Evolutionary conservation across 441 rosid species (phyloP).

Genomic region (Raphanus hybrid): DNA sequence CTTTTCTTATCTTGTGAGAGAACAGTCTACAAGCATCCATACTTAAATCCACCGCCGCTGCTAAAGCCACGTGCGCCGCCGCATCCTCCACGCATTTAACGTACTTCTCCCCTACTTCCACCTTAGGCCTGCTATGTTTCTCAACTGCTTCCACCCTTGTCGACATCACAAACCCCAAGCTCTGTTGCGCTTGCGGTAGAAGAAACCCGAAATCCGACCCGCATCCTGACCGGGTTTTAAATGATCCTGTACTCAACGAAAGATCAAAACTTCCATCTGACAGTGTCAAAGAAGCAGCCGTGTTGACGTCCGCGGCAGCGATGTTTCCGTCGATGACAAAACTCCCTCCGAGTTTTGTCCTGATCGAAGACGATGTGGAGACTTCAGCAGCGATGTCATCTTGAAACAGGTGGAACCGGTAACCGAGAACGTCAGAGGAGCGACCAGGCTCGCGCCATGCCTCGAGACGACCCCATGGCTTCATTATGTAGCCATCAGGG

Average conservation of each 20-base stretch:
- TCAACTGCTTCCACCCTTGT: constrained; percentile 11
- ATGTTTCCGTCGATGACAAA: constrained; percentile 7
- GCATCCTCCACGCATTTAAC: constrained; percentile 16
- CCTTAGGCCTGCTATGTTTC: constrained; percentile 11
- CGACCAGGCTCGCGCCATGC: constrained; percentile 10
- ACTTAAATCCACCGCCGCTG: constrained; percentile 16
- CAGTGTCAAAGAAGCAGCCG: background rate
- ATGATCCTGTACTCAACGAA: constrained; percentile 2
- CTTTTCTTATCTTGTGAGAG: constrained; percentile 17
- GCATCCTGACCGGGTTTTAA: background rate
- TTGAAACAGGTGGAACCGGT: background rate
- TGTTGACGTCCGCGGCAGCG: background rate
- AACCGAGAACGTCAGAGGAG: constrained; percentile 4
- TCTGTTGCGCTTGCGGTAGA: background rate
- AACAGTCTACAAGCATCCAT: constrained; percentile 14
- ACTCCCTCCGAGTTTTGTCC: constrained; percentile 8
- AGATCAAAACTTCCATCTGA: constrained; percentile 1
- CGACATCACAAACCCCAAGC: constrained; percentile 15
- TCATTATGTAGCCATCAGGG: constrained; percentile 12
- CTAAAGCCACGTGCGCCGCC: constrained; percentile 17
- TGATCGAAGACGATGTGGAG: background rate
- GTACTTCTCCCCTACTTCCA: constrained; percentile 11
- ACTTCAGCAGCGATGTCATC: background rate
- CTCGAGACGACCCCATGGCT: constrained; percentile 24
- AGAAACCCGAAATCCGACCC: constrained; percentile 19